Conservation (phyloP, 352 stramenopile species). For the Peronospora belbahrii region DNA sequence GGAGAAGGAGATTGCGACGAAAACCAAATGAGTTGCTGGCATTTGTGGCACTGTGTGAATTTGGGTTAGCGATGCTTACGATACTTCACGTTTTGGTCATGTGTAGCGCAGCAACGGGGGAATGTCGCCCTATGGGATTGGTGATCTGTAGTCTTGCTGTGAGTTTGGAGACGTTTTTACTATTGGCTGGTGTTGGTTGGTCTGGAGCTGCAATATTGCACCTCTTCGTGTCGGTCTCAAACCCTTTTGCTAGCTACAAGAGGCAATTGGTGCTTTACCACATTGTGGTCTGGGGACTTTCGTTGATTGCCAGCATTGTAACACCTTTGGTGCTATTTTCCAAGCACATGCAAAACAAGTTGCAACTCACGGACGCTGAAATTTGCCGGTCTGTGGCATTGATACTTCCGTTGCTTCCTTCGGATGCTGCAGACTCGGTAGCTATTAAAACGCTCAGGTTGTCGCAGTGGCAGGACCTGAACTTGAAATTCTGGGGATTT, state of each 20-base stretch:
- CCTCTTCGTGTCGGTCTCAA: slow-evolving; percentile 65
- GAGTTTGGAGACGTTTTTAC: slow-evolving; percentile 51
- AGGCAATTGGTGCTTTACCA: slow-evolving; percentile 51
- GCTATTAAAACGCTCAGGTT: slow-evolving; percentile 18
- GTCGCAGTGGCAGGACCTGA: slow-evolving; percentile 48
- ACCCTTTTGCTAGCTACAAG: slow-evolving; percentile 71
- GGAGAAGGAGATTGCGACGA: slow-evolving; percentile 25
- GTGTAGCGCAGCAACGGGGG: slow-evolving; percentile 27
- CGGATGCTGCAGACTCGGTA: slow-evolving; percentile 15
- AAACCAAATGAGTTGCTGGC: slow-evolving; percentile 62
- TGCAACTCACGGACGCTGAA: slow-evolving; percentile 37
- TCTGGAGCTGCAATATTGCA: slow-evolving; percentile 64
- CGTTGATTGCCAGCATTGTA: slow-evolving; percentile 32
- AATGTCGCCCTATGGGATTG: slow-evolving; percentile 34
- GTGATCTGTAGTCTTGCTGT: slow-evolving; percentile 28
- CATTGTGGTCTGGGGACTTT: slow-evolving; percentile 40
- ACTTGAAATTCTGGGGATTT: slow-evolving; percentile 52
- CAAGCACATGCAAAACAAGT: slow-evolving; percentile 21
- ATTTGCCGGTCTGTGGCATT: slow-evolving; percentile 45
- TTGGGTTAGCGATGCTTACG: slow-evolving; percentile 39
- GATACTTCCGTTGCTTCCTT: slow-evolving; percentile 39
- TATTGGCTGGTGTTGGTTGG: slow-evolving; percentile 55
- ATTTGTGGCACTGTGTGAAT: slow-evolving; percentile 55
- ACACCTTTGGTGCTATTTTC: slow-evolving; percentile 43
- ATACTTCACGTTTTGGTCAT: slow-evolving; percentile 38